Evolutionary conservation across 176 grass and related monocot species (phyloP).

Genomic region (Hordeum vulgare): DNA sequence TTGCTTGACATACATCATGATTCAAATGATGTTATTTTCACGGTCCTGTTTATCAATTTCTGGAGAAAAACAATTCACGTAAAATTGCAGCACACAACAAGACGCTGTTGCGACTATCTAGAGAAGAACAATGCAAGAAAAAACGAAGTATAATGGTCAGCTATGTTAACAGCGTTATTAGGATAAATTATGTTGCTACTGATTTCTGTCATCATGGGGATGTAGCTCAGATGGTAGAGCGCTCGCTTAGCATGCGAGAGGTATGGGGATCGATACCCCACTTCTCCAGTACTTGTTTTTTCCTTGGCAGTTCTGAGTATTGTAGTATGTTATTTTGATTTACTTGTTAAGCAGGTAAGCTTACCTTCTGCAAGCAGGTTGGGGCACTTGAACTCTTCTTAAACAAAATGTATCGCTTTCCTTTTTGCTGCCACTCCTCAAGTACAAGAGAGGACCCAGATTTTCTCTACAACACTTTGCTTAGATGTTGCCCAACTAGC

Average conservation of each 20-base stretch:
- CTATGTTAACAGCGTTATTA: too few relatives aligned
- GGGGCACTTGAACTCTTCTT: background rate
- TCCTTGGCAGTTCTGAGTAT: too few relatives aligned
- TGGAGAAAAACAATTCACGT: too few relatives aligned
- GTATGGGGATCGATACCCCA: conserved; percentile 85
- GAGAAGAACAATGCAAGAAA: too few relatives aligned
- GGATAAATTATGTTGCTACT: too few relatives aligned
- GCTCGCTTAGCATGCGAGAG: conserved; percentile 97
- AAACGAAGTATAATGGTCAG: too few relatives aligned
- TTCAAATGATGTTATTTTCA: too few relatives aligned
- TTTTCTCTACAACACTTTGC: background rate
- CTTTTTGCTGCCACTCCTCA: background rate
- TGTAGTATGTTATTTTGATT: background rate
- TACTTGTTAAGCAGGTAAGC: background rate
- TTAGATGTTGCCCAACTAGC: background rate
- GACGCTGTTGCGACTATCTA: too few relatives aligned
- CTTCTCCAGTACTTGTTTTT: conserved; percentile 40
- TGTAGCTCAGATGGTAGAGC: conserved; percentile 98
- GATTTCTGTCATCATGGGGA: background rate
- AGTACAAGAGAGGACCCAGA: background rate
- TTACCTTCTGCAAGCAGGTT: background rate
- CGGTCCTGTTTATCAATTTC: too few relatives aligned
- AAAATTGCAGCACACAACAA: too few relatives aligned
- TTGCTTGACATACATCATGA: too few relatives aligned
- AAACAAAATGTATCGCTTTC: background rate